Conservation (phyloP, 768 basidiomycete genomes). For the Daedaleopsis sinensis region DNA sequence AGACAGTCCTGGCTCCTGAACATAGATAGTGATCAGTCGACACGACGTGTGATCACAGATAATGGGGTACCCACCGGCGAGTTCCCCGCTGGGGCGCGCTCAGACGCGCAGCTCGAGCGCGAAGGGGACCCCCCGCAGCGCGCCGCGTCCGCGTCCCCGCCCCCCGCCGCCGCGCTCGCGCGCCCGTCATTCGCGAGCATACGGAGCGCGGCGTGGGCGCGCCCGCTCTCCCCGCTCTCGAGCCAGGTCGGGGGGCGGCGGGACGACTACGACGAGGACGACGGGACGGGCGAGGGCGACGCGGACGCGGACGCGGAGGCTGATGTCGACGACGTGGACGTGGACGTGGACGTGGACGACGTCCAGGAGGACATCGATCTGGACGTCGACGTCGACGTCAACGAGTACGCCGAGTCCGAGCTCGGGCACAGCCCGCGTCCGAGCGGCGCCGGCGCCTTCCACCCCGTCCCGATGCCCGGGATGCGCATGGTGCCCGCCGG, state of each 20-base stretch:
- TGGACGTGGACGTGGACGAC: constrained; percentile 3
- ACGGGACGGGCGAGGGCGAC: not conserved
- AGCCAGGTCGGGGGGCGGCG: constrained; percentile 1
- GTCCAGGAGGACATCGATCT: not conserved
- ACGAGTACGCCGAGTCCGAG: not conserved
- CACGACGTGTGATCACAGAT: no score
- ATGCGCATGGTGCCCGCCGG: constrained; percentile 21
- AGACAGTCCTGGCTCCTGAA: no score
- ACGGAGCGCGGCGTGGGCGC: constrained; percentile 6
- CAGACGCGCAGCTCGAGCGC: constrained; percentile 5
- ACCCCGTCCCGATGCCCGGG: constrained; percentile 18
- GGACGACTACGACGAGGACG: not conserved
- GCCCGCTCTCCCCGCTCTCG: constrained; percentile 12
- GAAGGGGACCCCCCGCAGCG: not conserved
- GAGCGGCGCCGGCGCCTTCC: not conserved
- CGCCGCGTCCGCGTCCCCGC: constrained; percentile 8
- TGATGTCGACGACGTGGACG: not conserved
- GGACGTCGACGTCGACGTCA: not conserved
- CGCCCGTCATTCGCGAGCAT: constrained; percentile 12
- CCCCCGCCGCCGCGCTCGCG: constrained; percentile 8
- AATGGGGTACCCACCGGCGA: no score
- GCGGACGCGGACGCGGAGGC: not conserved
- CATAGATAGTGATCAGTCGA: no score
- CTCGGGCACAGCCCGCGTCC: not conserved
- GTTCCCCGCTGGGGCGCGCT: constrained; percentile 8